Evolutionary conservation across 2,329 filamentous ascomycete genomes (phyloP), one percentile per base, ranked within the genome.

Genomic region (Neofusicoccum ribis): DNA sequence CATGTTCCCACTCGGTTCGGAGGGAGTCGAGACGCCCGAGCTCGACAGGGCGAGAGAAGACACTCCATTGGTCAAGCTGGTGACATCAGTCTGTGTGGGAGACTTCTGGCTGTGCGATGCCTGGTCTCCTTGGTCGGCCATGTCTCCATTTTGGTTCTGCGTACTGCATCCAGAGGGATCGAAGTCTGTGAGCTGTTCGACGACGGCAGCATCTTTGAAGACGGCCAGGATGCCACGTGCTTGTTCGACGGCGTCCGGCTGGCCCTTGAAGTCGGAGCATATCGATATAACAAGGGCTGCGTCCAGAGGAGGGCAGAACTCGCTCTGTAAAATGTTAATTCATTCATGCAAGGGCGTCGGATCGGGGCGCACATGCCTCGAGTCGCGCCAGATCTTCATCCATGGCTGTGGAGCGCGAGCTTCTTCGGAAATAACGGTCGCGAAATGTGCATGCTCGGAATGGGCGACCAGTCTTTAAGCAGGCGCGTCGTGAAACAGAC

Each of bases 251-350:
- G 78, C 74, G 0, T 83, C 70, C 23, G 86, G 76, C 2, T 78
- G 74, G 17, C 93, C 79, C 70, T 93, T 85, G 76, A 88, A 91
- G 72, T 98, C 94, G 61, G 82, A 86, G 5, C 88, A 82, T 58
- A 97, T 91, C 3, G 92, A 89, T 63, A 89, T 84, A 66, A 97
- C 86, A 12, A 94, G 84, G 0, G 91, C 86, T 69, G 92, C 86
- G 70, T 97, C 93, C 46, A 97, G 78, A 17, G 89, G 85, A 27
- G 90, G 86, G 73, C 88, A 89, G 72, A 92, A 94, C 68, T 89
- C 86, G 67, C 88, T 84, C 88, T 93, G 68, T 39, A 70, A 49
- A 6, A 36, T n/a, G 41, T 60, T 60, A 60, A 60, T 36, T 5
- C 6, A 7, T n/a, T 6, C 27, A 47, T 15, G 43, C 56, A 60